These are phyloP conservation scores for Stephania cephalantha DNA, from an alignment of 164 flowering plant genomes.

Conservation along the genomic window DNA sequence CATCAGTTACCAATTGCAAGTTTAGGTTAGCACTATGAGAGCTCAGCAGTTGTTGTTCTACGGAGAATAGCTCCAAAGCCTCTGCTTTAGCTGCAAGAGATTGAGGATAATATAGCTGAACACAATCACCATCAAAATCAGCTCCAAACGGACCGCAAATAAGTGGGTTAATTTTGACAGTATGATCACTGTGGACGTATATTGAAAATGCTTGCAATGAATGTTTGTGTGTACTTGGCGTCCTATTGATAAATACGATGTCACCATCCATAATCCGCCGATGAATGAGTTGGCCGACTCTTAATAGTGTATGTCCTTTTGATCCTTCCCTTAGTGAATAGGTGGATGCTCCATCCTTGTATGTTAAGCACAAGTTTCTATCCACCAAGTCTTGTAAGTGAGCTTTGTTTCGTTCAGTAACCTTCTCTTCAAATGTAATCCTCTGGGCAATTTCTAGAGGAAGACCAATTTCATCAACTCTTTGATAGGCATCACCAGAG, in stretches of 20 bases:
- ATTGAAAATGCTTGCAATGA: constrained; percentile 83
- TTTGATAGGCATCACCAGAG: constrained; percentile 79
- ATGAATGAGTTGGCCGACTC: constrained; percentile 71
- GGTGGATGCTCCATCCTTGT: constrained; percentile 54
- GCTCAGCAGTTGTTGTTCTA: constrained; percentile 82
- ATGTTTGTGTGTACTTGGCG: constrained; percentile 96
- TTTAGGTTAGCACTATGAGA: constrained; percentile 79
- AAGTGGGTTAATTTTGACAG: constrained; percentile 87
- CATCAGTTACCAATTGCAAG: constrained; percentile 72
- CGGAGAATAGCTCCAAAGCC: constrained; percentile 78
- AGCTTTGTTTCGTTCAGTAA: constrained; percentile 48
- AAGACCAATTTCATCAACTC: constrained; percentile 68
- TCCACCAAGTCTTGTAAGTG: constrained; percentile 72
- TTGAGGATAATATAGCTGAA: constrained; percentile 87
- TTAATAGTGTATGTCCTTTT: constrained; percentile 63
- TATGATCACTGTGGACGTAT: constrained; percentile 75
- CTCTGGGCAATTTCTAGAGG: constrained; percentile 81
- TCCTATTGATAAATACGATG: constrained; percentile 80
- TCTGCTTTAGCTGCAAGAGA: constrained; percentile 88
- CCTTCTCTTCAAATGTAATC: constrained; percentile 90
- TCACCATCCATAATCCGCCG: constrained; percentile 92
- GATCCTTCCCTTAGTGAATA: constrained; percentile 84
- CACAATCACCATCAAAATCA: constrained; percentile 96
- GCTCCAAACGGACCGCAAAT: constrained; percentile 90
- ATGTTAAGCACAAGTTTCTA: constrained; percentile 60